Evolutionary conservation across 1,284 basidiomycete species (phyloP).

Genomic region (Xanthoconium separans): DNA sequence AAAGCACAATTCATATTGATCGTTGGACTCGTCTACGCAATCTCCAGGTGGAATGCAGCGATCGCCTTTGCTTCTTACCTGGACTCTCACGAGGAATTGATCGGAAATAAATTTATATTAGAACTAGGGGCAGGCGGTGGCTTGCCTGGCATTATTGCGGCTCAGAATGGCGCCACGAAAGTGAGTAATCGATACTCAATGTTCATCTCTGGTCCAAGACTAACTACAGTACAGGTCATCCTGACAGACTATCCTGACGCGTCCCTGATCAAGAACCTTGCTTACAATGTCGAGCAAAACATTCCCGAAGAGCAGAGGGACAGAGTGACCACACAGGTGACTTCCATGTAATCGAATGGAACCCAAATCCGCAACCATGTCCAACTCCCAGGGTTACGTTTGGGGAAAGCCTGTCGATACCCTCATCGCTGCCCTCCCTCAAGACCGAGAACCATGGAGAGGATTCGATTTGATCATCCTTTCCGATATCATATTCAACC

Average conservation of each 20-base stretch:
- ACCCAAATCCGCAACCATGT: neutral
- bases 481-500: conserved; percentile 91
- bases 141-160: conserved; percentile 77
- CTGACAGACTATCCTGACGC: conserved; percentile 93
- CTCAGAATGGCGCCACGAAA: conserved; percentile 63
- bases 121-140: conserved; percentile 95
- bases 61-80: conserved; percentile 74
- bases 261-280: conserved; percentile 77
- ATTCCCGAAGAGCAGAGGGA: conserved; percentile 33
- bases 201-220: neutral
- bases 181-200: conserved; percentile 39
- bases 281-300: conserved; percentile 68
- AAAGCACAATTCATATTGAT: neutral
- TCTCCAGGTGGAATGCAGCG: conserved; percentile 81
- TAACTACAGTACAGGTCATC: conserved; percentile 51
- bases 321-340: conserved; percentile 51
- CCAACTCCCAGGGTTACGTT: conserved; percentile 68
- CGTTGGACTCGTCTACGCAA: neutral
- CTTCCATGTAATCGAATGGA: conserved; percentile 8
- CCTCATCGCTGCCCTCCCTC: conserved; percentile 46
- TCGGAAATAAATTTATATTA: conserved; percentile 53
- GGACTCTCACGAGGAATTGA: conserved; percentile 53
- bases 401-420: conserved; percentile 77
- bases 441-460: conserved; percentile 16
- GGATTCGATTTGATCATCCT: conserved; percentile 84